A percentile compares a stretch with the other conserved stretches of the same genome.
Evolutionary conservation across 306 rosid genomes (phyloP).

Genomic region (Pueraria montana): DNA sequence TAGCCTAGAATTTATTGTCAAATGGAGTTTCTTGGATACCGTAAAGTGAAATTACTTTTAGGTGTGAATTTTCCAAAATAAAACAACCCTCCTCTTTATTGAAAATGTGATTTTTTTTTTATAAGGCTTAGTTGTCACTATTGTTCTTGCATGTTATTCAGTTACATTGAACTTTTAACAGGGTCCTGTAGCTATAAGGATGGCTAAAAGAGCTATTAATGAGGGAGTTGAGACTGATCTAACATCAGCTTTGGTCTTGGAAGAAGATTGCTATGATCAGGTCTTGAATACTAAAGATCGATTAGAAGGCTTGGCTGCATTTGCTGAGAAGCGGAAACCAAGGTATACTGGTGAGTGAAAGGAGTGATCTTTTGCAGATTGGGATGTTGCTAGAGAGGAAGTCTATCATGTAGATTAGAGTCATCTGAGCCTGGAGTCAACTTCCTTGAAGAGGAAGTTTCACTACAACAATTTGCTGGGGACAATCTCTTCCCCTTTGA

Average conservation of each 20-base stretch:
- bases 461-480: conserved; percentile 17
- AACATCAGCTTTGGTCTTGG: conserved; percentile 66
- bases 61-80: background rate
- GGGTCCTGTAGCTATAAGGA: conserved; percentile 92
- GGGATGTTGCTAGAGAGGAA: conserved; percentile 30
- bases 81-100: background rate
- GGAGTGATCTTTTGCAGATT: conserved; percentile 17
- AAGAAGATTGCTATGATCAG: conserved; percentile 83
- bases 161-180: conserved; percentile 46
- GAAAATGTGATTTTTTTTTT: conserved; percentile 8
- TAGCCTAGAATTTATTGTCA: background rate
- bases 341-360: conserved; percentile 70
- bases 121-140: background rate
- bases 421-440: conserved; percentile 17
- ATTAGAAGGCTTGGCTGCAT: conserved; percentile 88
- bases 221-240: conserved; percentile 74
- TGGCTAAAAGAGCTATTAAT: conserved; percentile 86
- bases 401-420: conserved; percentile 32
- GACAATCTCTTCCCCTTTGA: background rate
- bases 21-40: conserved; percentile 24
- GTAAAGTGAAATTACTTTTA: conserved; percentile 1
- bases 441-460: conserved; percentile 1
- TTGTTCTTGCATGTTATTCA: conserved; percentile 3
- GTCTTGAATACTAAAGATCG: conserved; percentile 80
- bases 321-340: conserved; percentile 94